Percentiles rank a stretch among this genome's conserved stretches.
Evolutionary conservation across 805 yeast species (phyloP).

Genomic region (Blastobotrys peoriensis): DNA sequence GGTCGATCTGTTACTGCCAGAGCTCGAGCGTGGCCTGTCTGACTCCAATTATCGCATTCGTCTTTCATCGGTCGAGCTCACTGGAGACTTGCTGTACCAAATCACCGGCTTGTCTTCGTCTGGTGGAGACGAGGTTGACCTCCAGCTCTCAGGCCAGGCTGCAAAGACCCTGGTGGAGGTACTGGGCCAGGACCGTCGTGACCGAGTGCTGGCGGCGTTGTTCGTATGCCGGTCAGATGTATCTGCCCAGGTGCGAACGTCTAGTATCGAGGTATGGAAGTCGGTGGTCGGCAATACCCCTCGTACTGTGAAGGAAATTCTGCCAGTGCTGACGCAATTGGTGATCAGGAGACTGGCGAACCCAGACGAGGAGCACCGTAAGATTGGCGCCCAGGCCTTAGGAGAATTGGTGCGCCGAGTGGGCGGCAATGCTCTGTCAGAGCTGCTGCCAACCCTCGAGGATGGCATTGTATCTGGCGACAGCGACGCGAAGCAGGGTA

Average conservation of each 20-base stretch:
- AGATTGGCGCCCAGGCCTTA: conserved; percentile 85
- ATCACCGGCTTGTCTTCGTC: conserved; percentile 84
- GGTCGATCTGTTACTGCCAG: conserved; percentile 88
- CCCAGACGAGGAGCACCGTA: conserved; percentile 69
- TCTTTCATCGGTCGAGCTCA: conserved; percentile 86
- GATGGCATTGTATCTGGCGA: conserved; percentile 52
- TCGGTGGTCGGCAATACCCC: conserved; percentile 95
- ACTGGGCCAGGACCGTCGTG: conserved; percentile 84
- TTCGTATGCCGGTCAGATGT: conserved; percentile 93
- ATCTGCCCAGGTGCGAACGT: conserved; percentile 77
- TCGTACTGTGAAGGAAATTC: conserved; percentile 82
- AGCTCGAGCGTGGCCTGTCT: conserved; percentile 81
- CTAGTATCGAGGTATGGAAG: conserved; percentile 94
- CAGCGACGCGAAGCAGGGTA: conserved; percentile 90
- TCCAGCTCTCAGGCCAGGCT: conserved; percentile 28
- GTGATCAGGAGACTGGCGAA: conserved; percentile 81
- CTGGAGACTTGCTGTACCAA: conserved; percentile 92
- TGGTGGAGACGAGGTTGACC: conserved; percentile 58
- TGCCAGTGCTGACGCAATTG: conserved; percentile 74
- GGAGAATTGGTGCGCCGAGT: conserved; percentile 95
- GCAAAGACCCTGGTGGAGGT: conserved; percentile 63
- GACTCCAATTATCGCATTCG: conserved; percentile 82
- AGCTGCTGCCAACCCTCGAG: conserved; percentile 78
- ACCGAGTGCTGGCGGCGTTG: conserved; percentile 74
- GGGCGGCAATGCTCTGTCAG: conserved; percentile 79